phyloP scores from a whole-genome alignment of 2,329 filamentous ascomycete species.

The Fusarium equiseti region DNA sequence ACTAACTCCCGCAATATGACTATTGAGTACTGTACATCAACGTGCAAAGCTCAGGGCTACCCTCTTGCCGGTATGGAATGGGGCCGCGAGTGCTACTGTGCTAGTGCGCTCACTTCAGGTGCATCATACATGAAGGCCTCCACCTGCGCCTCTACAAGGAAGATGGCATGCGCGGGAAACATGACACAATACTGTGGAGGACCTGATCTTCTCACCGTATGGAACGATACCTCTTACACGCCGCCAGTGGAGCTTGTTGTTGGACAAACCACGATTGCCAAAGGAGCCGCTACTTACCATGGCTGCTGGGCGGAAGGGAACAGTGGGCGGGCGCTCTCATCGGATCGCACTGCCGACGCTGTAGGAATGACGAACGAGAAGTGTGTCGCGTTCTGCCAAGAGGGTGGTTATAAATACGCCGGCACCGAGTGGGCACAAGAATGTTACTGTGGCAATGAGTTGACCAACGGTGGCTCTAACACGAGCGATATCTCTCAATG shows the following conservation, averaged over 20 bases:
- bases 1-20: slow-evolving; percentile 29
- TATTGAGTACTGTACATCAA: slow-evolving; percentile 38
- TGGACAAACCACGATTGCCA: slow-evolving; percentile 34
- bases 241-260: slow-evolving; percentile 31
- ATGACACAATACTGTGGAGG: slow-evolving; percentile 43
- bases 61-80: slow-evolving; percentile 41
- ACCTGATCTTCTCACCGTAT: slow-evolving; percentile 34
- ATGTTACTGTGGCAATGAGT: slow-evolving; percentile 50
- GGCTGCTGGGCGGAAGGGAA: slow-evolving; percentile 37
- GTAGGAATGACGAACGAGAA: slow-evolving; percentile 46
- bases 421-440: slow-evolving; percentile 53
- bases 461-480: slow-evolving; percentile 29
- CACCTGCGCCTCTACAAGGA: slow-evolving; percentile 25
- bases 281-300: slow-evolving; percentile 33
- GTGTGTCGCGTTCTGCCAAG: slow-evolving; percentile 49
- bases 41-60: slow-evolving; percentile 39
- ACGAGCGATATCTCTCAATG: slow-evolving; percentile 40
- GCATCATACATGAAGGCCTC: slow-evolving; percentile 36
- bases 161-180: slow-evolving; percentile 41
- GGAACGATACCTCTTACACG: slow-evolving; percentile 42
- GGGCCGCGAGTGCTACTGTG: slow-evolving; percentile 41
- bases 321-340: slow-evolving; percentile 33
- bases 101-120: slow-evolving; percentile 24
- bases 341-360: slow-evolving; percentile 20
- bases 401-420: slow-evolving; percentile 50